These are phyloP conservation scores for Kodamaea leandrae DNA, from an alignment of 805 yeast genomes.

Conservation along the genomic window DNA sequence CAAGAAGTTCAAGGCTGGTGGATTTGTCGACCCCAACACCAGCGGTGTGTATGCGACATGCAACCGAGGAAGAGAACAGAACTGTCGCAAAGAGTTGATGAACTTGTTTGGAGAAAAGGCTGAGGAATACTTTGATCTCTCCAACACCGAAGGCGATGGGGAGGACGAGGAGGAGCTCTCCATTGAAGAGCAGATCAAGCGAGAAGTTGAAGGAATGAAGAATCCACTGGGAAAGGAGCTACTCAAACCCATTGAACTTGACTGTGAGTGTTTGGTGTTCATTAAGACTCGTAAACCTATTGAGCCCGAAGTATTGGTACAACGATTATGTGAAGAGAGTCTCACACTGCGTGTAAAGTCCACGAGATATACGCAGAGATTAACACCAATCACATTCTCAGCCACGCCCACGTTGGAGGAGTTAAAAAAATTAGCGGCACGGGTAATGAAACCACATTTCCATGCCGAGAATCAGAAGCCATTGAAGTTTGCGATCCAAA, in stretches of 20 bases:
- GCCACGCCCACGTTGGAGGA: conserved; percentile 72
- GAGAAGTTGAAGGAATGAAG: conserved; percentile 66
- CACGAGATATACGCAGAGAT: conserved; percentile 71
- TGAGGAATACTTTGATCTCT: conserved; percentile 31
- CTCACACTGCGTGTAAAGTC: conserved; percentile 49
- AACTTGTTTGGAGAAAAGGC: conserved; percentile 47
- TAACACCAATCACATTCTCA: conserved; percentile 77
- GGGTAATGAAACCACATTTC: conserved; percentile 67
- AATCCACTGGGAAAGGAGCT: conserved; percentile 43
- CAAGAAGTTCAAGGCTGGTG: conserved; percentile 47
- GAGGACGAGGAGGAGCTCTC: conserved; percentile 45
- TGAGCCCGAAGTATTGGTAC: conserved; percentile 71
- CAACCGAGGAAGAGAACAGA: conserved; percentile 72
- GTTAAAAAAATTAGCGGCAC: conserved; percentile 54
- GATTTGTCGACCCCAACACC: conserved; percentile 76
- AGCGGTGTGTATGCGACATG: conserved; percentile 90
- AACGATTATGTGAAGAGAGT: conserved; percentile 60
- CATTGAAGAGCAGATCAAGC: conserved; percentile 72
- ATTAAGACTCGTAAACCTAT: conserved; percentile 78
- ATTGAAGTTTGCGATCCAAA: conserved; percentile 71
- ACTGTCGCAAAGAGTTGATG: conserved; percentile 72
- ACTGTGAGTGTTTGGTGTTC: conserved; percentile 82
- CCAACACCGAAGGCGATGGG: conserved; percentile 19
- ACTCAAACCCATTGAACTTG: conserved; percentile 59
- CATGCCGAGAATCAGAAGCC: conserved; percentile 46